These are phyloP conservation scores for Phanerochaete carnosa DNA, from an alignment of 768 basidiomycete genomes.

Conservation along the genomic window DNA sequence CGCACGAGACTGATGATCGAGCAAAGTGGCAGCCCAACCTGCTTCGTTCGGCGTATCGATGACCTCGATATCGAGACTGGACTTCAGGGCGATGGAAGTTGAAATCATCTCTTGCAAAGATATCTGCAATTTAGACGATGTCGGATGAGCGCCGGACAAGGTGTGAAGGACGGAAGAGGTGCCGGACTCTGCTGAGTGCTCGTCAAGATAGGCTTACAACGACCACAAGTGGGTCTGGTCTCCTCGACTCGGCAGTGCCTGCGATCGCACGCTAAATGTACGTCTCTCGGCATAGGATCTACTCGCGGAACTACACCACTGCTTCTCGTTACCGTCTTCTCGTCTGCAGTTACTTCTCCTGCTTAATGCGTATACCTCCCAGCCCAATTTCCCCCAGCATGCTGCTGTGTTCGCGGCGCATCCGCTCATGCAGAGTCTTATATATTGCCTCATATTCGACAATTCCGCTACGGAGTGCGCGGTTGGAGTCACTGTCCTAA, in stretches of 20 bases:
- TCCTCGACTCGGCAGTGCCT: constrained; percentile 2
- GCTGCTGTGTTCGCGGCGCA: constrained; percentile 56
- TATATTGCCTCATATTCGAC: constrained; percentile 69
- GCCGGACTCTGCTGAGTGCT: constrained; percentile 36
- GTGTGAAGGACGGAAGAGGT: constrained; percentile 7
- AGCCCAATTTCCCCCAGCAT: constrained; percentile 44
- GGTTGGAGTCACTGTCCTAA: constrained; percentile 58
- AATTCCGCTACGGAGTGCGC: constrained; percentile 70
- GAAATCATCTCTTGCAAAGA: constrained; percentile 77
- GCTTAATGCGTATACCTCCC: constrained; percentile 59
- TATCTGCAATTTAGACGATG: constrained; percentile 27
- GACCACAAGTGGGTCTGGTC: constrained; percentile 54
- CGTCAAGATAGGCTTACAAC: constrained; percentile 57
- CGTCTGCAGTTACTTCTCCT: constrained; percentile 71
- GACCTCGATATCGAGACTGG: constrained; percentile 62
- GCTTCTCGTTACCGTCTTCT: constrained; percentile 56
- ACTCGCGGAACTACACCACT: constrained; percentile 60
- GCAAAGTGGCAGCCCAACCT: constrained; percentile 50
- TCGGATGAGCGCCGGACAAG: constrained; percentile 2
- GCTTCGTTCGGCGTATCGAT: constrained; percentile 38
- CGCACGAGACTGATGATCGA: constrained; percentile 26
- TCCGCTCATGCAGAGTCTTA: constrained; percentile 59
- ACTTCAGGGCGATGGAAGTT: constrained; percentile 70
- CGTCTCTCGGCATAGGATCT: constrained; percentile 48
- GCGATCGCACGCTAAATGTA: constrained; percentile 9